Evolutionary conservation across 2,329 filamentous ascomycete genomes (phyloP).

Genomic region (Thyridium curvatum): DNA sequence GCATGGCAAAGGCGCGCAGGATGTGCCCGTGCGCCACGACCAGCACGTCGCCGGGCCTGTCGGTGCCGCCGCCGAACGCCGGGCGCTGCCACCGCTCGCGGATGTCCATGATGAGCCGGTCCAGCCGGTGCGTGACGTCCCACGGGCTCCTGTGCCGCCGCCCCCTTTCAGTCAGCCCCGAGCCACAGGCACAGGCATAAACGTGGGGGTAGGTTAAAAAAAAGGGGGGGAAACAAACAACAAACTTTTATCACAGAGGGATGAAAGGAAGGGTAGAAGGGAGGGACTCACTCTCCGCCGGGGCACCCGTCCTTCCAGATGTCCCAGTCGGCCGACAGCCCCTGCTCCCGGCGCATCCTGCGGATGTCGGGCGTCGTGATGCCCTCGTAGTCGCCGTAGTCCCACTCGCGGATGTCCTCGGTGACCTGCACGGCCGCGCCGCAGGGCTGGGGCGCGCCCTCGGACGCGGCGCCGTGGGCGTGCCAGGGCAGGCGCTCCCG

Average conservation of each 20-base stretch:
- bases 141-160: slow-evolving; percentile 50
- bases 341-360: slow-evolving; percentile 47
- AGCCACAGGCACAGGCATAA: not conserved
- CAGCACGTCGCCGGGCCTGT: slow-evolving; percentile 53
- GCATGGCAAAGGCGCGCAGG: slow-evolving; percentile 77
- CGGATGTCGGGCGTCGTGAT: slow-evolving; percentile 67
- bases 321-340: slow-evolving; percentile 60
- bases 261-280: not conserved
- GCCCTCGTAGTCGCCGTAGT: slow-evolving; percentile 84
- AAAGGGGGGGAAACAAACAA: not conserved
- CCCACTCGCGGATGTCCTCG: slow-evolving; percentile 74
- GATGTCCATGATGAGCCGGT: slow-evolving; percentile 71
- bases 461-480: slow-evolving; percentile 31
- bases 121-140: slow-evolving; percentile 66
- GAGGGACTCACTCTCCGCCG: slow-evolving; percentile 65
- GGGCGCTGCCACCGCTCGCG: slow-evolving; percentile 57
- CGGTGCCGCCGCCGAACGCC: slow-evolving; percentile 53
- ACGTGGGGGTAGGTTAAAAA: too few relatives aligned
- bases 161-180: not conserved
- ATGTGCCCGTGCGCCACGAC: slow-evolving; percentile 91
- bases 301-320: slow-evolving; percentile 89
- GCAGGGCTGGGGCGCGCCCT: slow-evolving; percentile 36
- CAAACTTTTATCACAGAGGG: not conserved
- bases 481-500: slow-evolving; percentile 67
- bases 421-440: slow-evolving; percentile 59